These are phyloP conservation scores for Tylopilus orsonianus DNA, from an alignment of 1,284 basidiomycete genomes.

Conservation along the genomic window DNA sequence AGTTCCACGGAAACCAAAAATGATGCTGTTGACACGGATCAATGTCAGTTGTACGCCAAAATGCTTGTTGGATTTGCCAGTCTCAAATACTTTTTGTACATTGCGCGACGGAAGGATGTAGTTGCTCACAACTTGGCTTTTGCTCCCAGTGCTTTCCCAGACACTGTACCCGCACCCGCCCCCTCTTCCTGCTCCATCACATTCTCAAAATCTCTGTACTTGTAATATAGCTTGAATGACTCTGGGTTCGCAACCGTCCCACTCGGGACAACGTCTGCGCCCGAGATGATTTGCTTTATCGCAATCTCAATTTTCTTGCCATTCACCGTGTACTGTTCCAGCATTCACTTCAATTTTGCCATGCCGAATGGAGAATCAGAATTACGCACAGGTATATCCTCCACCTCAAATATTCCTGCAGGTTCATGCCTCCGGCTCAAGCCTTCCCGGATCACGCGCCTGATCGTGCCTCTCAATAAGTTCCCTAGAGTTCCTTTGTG, in stretches of 20 bases:
- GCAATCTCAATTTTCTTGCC: conserved; percentile 76
- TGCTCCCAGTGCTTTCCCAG: too few relatives aligned
- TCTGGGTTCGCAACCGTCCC: conserved; percentile 72
- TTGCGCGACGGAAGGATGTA: too few relatives aligned
- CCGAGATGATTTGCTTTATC: conserved; percentile 72
- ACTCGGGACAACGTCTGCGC: conserved; percentile 56
- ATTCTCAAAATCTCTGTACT: conserved; percentile 49
- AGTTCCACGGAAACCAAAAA: too few relatives aligned
- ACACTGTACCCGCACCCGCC: too few relatives aligned
- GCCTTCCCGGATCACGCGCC: conserved; percentile 58
- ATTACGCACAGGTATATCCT: conserved; percentile 61
- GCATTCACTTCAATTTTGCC: not conserved
- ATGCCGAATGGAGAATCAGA: not conserved
- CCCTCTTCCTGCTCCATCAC: conserved; percentile 21
- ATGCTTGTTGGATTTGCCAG: too few relatives aligned
- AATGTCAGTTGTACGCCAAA: too few relatives aligned
- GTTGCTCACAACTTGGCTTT: too few relatives aligned
- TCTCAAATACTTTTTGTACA: too few relatives aligned
- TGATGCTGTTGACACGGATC: too few relatives aligned
- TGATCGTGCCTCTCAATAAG: conserved; percentile 55
- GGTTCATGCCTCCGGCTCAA: conserved; percentile 79
- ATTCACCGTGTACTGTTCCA: conserved; percentile 62
- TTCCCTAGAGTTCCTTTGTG: conserved; percentile 43
- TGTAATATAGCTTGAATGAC: conserved; percentile 59
- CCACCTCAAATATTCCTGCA: conserved; percentile 56